Base-by-base conservation (phyloP, 768 basidiomycete genomes). In the Aureoboletus auriporus region DNA sequence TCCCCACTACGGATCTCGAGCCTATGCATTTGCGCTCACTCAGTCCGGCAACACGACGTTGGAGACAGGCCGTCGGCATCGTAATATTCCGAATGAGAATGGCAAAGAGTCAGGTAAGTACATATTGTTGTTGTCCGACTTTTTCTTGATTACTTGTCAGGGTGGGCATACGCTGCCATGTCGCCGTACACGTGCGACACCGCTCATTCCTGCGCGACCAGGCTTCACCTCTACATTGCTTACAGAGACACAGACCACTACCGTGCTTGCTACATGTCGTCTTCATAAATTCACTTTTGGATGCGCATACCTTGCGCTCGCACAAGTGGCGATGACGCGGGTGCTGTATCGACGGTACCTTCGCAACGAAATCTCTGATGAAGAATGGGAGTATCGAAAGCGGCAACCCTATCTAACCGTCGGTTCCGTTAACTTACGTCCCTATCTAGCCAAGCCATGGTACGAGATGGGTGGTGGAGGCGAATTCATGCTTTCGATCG, bases 141-240 rank as follows among this genome's bases (percentile, higher is more conserved):
- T 36, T 34, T 28, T 38, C 16, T 31, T 46, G 38, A 46, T 10
- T 11, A 8, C 14, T 10, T 10, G 13, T 6, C 55, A 83, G 80
- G 82, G 80, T 5, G 80, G 81, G 2, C 80, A 82, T 42, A 76
- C 77, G 0, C 66, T 83, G 8, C 80, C 80, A 2, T 68, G 75
- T 39, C 72, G 61, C n/a, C 47, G 69, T 30, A 70, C 72, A 2
- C 57, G 56, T 26, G 46, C 58, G 7, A 77, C 77, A 0, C 53
- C 58, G 5, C 60, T 58, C 43, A 66, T 63, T 0, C 70, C 75
- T 8, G 71, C 79, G 4, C 57, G 57, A 20, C 71, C 75, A 17
- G 61, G 61, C 29, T n/a, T 28, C 8, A 41, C 59, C 13, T 39
- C 46, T 5, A 44, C 45, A 23, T 47, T 52, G 8, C 67, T 75